Evolutionary conservation across 768 basidiomycete species (phyloP).

Genomic region (Paxillus rubicundulus): DNA sequence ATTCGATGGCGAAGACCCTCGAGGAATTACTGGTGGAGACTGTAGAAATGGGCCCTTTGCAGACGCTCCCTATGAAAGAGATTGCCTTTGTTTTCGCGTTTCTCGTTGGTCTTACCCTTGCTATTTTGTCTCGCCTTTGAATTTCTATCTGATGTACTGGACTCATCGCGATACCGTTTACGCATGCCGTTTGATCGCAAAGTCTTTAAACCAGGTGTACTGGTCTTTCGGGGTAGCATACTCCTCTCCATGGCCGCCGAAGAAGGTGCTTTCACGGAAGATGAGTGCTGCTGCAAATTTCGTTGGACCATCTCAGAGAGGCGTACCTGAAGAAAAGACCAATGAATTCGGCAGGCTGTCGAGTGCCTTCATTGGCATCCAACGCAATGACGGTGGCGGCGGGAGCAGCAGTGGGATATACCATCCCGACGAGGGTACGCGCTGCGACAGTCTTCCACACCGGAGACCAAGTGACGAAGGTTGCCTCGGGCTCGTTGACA

Average conservation of each 20-base stretch:
- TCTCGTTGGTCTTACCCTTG: conserved; percentile 24
- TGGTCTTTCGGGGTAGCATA: conserved; percentile 76
- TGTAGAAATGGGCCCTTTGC: conserved; percentile 49
- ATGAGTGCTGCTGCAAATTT: not conserved
- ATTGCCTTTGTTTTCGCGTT: conserved; percentile 18
- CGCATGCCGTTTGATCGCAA: conserved; percentile 42
- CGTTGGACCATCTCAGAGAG: not conserved
- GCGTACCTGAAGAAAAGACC: conserved; percentile 78
- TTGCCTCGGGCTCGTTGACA: not conserved
- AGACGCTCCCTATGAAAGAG: conserved; percentile 16
- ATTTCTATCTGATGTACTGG: not conserved
- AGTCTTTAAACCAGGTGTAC: conserved; percentile 74
- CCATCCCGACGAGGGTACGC: not conserved
- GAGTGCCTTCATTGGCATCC: not conserved
- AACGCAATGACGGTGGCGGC: not conserved
- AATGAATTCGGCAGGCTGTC: conserved; percentile 38
- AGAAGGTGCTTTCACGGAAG: conserved; percentile 57
- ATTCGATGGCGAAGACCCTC: conserved; percentile 63
- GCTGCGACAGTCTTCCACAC: not conserved
- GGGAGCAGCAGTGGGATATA: not conserved
- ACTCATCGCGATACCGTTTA: conserved; percentile 2
- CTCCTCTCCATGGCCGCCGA: conserved; percentile 65
- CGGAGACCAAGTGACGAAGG: not conserved
- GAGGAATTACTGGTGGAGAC: conserved; percentile 57
- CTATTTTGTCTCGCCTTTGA: conserved; percentile 16